Evolutionary conservation across 2,329 filamentous ascomycete genomes (phyloP), one percentile per base, ranked within the genome.

Genomic region (Podosphaera xanthii): DNA sequence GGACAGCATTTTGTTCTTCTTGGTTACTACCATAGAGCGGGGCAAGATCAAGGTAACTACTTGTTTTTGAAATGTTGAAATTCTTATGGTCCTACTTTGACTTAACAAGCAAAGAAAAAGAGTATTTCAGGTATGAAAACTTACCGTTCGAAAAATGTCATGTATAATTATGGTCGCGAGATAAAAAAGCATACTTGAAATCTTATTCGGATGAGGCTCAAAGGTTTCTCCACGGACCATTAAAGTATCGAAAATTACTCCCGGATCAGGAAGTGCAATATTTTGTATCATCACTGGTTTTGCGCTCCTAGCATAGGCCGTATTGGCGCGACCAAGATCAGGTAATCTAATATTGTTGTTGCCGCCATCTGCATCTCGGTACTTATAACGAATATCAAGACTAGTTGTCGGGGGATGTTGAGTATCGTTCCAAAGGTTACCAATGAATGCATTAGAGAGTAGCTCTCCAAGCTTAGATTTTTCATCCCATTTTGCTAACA

Each of bases 101-200:
- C 31, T 59, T 33, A 59, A 30, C 31, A 31, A 3, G 48, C 63
- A 12, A 62, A 52, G 55, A 58, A 46, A 22, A 40, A 56, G 35
- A 22, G 52, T 8, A 31, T 54, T 22, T 7, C 10, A 22, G 40
- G 42, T 30, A 36, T 33, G 42, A 35, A n/a, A 44, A 60, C 63
- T 63, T 50, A 65, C 65, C 1, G 83, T 86, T 44, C 79, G 75
- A 70, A 86, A 86, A 57, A 83, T 71, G 65, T 84, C 81, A 63
- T 79, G 77, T 58, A 78, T 80, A 61, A 81, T 79, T 65, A 90
- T 83, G 5, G 83, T 80, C 0, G 84, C 86, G 50, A 86, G 73
- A 63, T 88, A 87, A 69, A 87, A 87, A 14, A 90, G 72, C 71
- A 87, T 80, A 64, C 81, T 83, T 0, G 84, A 88, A 48, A 89